phyloP scores from a whole-genome alignment of 306 rosid species.

The Canavalia ensiformis region DNA sequence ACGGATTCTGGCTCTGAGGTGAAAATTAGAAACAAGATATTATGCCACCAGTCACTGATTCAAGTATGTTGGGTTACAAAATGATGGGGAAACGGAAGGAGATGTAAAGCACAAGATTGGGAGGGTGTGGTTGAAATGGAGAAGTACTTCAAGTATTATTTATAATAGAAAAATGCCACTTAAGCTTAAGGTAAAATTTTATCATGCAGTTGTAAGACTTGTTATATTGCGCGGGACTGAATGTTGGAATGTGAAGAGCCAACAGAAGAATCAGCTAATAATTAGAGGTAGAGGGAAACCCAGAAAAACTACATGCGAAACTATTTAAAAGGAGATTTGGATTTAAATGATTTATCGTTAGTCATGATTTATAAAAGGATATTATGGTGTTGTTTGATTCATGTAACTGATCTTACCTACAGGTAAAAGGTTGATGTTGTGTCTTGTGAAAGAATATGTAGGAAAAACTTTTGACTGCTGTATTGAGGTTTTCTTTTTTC shows the following conservation, averaged over 20 bases:
- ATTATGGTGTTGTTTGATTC: not conserved
- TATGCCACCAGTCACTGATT: too few relatives aligned
- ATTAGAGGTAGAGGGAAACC: not conserved
- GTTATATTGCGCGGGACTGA: not conserved
- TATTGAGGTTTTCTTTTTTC: not conserved
- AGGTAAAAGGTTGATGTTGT: not conserved
- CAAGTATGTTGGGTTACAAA: too few relatives aligned
- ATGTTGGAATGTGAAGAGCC: not conserved
- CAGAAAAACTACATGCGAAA: not conserved
- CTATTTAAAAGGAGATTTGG: not conserved
- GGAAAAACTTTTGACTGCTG: slow-evolving; percentile 20
- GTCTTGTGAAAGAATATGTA: not conserved
- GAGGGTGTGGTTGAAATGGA: too few relatives aligned
- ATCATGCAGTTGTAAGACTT: not conserved
- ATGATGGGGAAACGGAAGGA: too few relatives aligned
- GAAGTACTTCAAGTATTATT: too few relatives aligned
- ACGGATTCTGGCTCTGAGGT: too few relatives aligned
- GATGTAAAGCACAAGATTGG: too few relatives aligned
- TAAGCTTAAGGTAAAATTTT: not conserved
- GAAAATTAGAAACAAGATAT: too few relatives aligned
- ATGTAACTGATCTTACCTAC: not conserved
- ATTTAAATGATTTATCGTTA: slow-evolving; percentile 1
- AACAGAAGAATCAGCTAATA: not conserved
- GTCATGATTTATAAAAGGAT: not conserved
- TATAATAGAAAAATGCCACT: not conserved